These are phyloP conservation scores for Hericium erinaceus DNA, from an alignment of 768 basidiomycete species.

Conservation along the genomic window DNA sequence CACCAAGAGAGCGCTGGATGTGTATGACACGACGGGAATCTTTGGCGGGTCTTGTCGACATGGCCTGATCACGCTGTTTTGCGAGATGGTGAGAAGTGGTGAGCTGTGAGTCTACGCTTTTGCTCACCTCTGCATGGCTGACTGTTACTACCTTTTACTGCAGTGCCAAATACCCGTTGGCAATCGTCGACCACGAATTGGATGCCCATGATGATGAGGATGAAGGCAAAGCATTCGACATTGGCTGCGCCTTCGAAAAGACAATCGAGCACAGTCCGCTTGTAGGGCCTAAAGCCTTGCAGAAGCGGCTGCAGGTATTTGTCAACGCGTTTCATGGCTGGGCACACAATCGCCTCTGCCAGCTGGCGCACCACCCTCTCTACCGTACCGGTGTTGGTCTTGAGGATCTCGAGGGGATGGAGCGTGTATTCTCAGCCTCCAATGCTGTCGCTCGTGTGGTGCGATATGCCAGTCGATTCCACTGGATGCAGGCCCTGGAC, in stretches of 20 bases:
- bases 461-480: background rate
- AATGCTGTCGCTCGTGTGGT: background rate
- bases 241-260: background rate
- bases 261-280: background rate
- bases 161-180: background rate
- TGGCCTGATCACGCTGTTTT: background rate
- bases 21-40: background rate
- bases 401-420: background rate
- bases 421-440: background rate
- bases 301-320: background rate
- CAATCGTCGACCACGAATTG: background rate
- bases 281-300: background rate
- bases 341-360: background rate
- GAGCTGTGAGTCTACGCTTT: slow-evolving; percentile 1
- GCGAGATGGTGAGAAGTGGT: background rate
- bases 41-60: background rate
- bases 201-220: background rate
- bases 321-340: slow-evolving; percentile 3
- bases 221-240: background rate
- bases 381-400: background rate
- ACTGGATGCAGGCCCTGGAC: background rate
- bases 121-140: background rate
- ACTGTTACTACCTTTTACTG: background rate
- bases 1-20: background rate
- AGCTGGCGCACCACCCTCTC: background rate